Conservation (phyloP, 352 stramenopile species). For the Pythium grandisporangium region DNA sequence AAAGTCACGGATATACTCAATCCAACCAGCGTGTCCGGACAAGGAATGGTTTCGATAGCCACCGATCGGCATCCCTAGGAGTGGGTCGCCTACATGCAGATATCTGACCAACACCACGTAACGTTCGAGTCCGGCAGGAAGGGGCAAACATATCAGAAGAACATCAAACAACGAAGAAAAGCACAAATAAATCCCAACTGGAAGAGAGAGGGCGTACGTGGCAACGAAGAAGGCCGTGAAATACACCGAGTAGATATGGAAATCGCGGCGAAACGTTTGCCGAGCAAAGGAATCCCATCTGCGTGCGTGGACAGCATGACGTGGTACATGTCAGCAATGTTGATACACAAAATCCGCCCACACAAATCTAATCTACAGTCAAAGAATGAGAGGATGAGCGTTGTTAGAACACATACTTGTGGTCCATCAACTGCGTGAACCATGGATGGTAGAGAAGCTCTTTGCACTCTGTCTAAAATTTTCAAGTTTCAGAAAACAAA, state of each 20-base stretch:
- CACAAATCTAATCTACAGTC: too few species aligned
- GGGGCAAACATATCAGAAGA: too few species aligned
- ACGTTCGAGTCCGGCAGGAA: not conserved
- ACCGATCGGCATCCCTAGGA: conserved; percentile 58
- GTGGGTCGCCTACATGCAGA: conserved; percentile 59
- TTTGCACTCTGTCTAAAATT: conserved; percentile 69
- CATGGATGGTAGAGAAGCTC: conserved; percentile 70
- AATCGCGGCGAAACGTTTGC: conserved; percentile 59
- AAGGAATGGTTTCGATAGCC: conserved; percentile 62
- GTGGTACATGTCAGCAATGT: too few species aligned
- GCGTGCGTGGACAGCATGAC: too few species aligned
- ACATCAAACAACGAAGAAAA: conserved; percentile 2
- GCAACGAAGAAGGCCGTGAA: conserved; percentile 66
- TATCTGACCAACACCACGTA: conserved; percentile 28
- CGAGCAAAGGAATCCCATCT: conserved; percentile 74
- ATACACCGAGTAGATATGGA: conserved; percentile 72
- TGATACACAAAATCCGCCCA: too few species aligned
- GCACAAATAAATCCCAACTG: too few species aligned
- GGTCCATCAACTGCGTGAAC: conserved; percentile 64
- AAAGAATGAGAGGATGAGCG: not conserved
- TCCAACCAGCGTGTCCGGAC: conserved; percentile 14
- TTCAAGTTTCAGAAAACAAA: not conserved
- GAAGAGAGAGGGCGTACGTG: conserved; percentile 39
- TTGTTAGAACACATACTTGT: conserved; percentile 34
- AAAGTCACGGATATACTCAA: conserved; percentile 52